Conservation (phyloP, 2,329 filamentous ascomycete genomes). For the Microthyrium microscopicum region DNA sequence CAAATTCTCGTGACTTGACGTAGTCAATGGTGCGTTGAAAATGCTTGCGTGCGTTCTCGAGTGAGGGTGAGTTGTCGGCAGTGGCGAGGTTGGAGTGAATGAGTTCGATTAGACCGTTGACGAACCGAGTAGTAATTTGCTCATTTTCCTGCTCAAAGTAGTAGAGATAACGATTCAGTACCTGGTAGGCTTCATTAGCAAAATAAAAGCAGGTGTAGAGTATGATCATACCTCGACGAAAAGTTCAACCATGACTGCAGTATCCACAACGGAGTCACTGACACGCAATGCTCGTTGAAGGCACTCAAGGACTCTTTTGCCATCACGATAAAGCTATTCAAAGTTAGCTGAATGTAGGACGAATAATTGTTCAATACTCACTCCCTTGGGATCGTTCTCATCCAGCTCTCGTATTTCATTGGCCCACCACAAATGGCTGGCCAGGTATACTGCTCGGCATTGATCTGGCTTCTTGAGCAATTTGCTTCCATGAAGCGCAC, state of each 20-base stretch:
- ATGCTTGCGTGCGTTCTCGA: constrained; percentile 83
- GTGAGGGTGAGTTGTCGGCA: constrained; percentile 63
- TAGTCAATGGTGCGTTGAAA: constrained; percentile 92
- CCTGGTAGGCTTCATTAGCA: too few species aligned
- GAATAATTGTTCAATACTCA: constrained; percentile 29
- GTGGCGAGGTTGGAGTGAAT: constrained; percentile 91
- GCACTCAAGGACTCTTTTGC: constrained; percentile 91
- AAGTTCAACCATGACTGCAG: constrained; percentile 86
- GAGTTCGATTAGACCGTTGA: constrained; percentile 93
- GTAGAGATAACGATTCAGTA: constrained; percentile 94
- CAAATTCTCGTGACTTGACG: constrained; percentile 79
- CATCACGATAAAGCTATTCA: constrained; percentile 76
- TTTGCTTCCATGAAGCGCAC: constrained; percentile 90
- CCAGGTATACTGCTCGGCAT: constrained; percentile 88
- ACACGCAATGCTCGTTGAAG: constrained; percentile 88
- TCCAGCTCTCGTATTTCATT: constrained; percentile 61
- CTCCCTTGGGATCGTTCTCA: constrained; percentile 67
- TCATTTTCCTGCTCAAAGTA: constrained; percentile 99
- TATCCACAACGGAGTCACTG: constrained; percentile 98
- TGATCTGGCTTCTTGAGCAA: constrained; percentile 95
- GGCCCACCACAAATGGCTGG: constrained; percentile 96
- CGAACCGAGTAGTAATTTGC: constrained; percentile 82
- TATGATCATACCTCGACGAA: constrained; percentile 99
- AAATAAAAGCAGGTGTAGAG: too few species aligned
- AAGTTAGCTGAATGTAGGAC: not conserved